Conservation (phyloP, 1,139 yeast genomes). For the Suhomyces bolitotheri region DNA sequence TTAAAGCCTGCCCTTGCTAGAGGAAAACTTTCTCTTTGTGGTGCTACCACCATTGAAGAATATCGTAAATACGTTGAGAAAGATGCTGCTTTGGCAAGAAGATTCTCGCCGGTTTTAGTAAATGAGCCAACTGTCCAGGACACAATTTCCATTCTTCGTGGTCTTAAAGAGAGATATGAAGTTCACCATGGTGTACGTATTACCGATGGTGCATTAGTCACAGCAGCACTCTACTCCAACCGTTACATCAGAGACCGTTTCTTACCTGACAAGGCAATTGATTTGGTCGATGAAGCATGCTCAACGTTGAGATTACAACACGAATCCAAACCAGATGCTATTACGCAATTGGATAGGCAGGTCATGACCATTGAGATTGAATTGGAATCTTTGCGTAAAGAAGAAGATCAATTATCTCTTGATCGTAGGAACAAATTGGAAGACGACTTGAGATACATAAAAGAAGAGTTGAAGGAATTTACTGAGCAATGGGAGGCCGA, state of each 20-base stretch:
- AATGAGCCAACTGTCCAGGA: conserved; percentile 93
- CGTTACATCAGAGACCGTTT: conserved; percentile 90
- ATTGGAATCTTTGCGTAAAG: conserved; percentile 87
- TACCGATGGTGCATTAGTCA: conserved; percentile 87
- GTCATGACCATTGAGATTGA: conserved; percentile 95
- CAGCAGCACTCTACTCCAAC: conserved; percentile 88
- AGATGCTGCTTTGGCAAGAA: conserved; percentile 87
- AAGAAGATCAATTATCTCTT: conserved; percentile 78
- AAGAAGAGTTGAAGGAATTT: conserved; percentile 63
- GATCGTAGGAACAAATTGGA: conserved; percentile 72
- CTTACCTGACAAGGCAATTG: conserved; percentile 95
- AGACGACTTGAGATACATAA: conserved; percentile 60
- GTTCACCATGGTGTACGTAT: conserved; percentile 99
- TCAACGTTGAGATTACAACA: conserved; percentile 92
- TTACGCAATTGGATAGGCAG: conserved; percentile 82
- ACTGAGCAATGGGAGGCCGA: conserved; percentile 88
- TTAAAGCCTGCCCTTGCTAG: conserved; percentile 93
- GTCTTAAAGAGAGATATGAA: conserved; percentile 90
- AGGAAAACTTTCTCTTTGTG: conserved; percentile 90
- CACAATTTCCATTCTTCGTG: conserved; percentile 87
- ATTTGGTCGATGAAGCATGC: conserved; percentile 95
- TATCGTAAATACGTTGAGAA: conserved; percentile 85
- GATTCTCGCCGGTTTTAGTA: conserved; percentile 86
- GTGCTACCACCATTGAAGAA: conserved; percentile 92
- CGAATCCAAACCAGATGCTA: conserved; percentile 94